Percentiles rank a stretch among this genome's conserved stretches.
phyloP scores from a whole-genome alignment of 306 rosid species.

The Mimosa pudica region DNA sequence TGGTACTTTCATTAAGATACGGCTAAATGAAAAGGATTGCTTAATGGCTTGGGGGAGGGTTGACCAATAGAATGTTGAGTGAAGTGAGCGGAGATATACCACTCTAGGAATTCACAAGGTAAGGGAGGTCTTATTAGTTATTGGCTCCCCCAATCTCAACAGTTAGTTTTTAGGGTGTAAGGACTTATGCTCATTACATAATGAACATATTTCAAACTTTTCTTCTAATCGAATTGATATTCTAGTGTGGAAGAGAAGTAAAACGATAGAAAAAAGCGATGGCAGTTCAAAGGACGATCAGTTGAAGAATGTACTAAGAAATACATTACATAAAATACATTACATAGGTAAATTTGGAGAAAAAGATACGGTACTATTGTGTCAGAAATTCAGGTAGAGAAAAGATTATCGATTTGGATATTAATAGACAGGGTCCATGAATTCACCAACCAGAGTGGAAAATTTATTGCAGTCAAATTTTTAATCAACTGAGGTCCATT shows the following conservation, averaged over 20 bases:
- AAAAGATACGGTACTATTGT: not conserved
- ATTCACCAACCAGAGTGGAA: conserved; percentile 39
- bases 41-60: too few relatives aligned
- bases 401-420: not conserved
- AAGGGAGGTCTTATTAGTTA: too few relatives aligned
- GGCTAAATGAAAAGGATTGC: too few relatives aligned
- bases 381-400: not conserved
- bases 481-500: conserved; percentile 31
- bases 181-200: too few relatives aligned
- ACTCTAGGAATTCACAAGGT: too few relatives aligned
- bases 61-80: too few relatives aligned
- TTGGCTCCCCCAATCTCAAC: too few relatives aligned
- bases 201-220: too few relatives aligned
- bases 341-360: not conserved
- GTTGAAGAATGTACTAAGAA: not conserved
- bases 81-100: too few relatives aligned
- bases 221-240: too few relatives aligned
- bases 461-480: conserved; percentile 30
- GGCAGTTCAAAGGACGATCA: not conserved
- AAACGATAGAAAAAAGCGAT: not conserved
- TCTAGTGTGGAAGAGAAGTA: not conserved
- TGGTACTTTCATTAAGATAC: too few relatives aligned
- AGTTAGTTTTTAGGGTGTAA: too few relatives aligned
- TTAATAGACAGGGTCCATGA: conserved; percentile 17
- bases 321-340: not conserved